Conservation (phyloP, 192 early-diverging fungal genomes). For the Linnemannia schmuckeri region DNA sequence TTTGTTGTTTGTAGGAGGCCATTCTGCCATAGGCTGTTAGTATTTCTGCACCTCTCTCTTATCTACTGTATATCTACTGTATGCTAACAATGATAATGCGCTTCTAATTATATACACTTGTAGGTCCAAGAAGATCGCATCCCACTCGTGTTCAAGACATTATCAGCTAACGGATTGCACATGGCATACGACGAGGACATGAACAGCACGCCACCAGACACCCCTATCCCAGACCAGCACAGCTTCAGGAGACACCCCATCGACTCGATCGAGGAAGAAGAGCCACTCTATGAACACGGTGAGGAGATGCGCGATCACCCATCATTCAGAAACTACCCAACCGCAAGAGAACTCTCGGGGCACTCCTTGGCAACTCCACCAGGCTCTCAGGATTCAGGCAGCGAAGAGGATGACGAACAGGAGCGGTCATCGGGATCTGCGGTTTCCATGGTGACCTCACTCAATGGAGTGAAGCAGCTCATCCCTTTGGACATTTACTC, state of each 20-base stretch:
- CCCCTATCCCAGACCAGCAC: constrained; percentile 42
- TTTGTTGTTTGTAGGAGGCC: constrained; percentile 72
- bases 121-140: constrained; percentile 74
- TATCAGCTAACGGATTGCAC: constrained; percentile 61
- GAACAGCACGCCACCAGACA: constrained; percentile 39
- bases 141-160: constrained; percentile 63
- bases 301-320: not conserved
- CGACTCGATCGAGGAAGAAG: constrained; percentile 15
- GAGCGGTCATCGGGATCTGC: not conserved
- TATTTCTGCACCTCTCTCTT: no score
- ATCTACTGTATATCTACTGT: no score
- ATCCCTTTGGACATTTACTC: constrained; percentile 36
- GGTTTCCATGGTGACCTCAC: not conserved
- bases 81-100: not conserved
- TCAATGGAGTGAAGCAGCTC: constrained; percentile 12
- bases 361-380: constrained; percentile 34
- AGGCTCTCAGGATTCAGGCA: constrained; percentile 24
- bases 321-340: not conserved
- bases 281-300: not conserved
- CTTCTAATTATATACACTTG: not conserved
- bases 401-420: constrained; percentile 21
- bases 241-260: constrained; percentile 13
- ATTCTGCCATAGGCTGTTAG: not conserved
- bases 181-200: constrained; percentile 38
- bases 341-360: not conserved